phyloP scores from a whole-genome alignment of 106 monocot species.

The Alisma plantagoaquatica region DNA sequence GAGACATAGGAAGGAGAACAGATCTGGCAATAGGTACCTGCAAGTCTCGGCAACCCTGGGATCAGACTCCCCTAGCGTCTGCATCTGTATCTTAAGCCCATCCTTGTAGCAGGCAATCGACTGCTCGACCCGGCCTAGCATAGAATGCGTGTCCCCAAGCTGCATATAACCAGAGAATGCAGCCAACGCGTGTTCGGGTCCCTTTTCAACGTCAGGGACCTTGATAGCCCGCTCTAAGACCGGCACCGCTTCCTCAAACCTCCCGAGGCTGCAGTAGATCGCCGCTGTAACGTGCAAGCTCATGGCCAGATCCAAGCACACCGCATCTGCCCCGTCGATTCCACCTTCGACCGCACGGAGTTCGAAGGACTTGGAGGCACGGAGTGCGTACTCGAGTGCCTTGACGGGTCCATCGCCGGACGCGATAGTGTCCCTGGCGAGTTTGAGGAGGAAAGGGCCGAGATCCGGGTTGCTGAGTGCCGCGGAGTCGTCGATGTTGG shows the following conservation, averaged over 20 bases:
- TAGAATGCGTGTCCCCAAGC: conserved; percentile 32
- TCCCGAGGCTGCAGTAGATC: conserved; percentile 33
- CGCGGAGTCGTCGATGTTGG: conserved; percentile 18
- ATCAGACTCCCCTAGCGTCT: conserved; percentile 28
- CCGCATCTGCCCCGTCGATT: background rate
- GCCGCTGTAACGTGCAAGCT: conserved; percentile 40
- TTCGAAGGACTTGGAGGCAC: conserved; percentile 62
- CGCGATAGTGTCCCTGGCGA: conserved; percentile 76
- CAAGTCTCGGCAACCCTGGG: conserved; percentile 38
- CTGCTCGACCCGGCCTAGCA: conserved; percentile 31
- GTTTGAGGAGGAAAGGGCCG: conserved; percentile 84
- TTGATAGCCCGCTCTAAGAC: conserved; percentile 30
- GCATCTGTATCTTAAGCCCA: conserved; percentile 26
- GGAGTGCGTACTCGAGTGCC: conserved; percentile 80
- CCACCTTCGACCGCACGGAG: conserved; percentile 6
- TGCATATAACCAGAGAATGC: conserved; percentile 41
- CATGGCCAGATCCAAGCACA: conserved; percentile 40
- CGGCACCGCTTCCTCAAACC: conserved; percentile 33
- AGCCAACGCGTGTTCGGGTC: conserved; percentile 29
- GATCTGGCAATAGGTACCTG: too few species aligned
- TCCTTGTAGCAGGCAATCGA: conserved; percentile 23
- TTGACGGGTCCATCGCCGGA: conserved; percentile 63
- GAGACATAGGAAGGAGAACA: too few species aligned
- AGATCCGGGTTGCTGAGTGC: conserved; percentile 91
- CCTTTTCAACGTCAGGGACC: conserved; percentile 21